These are phyloP conservation scores for Macadamia tetraphylla DNA, from an alignment of 164 flowering plant species.

Conservation along the genomic window DNA sequence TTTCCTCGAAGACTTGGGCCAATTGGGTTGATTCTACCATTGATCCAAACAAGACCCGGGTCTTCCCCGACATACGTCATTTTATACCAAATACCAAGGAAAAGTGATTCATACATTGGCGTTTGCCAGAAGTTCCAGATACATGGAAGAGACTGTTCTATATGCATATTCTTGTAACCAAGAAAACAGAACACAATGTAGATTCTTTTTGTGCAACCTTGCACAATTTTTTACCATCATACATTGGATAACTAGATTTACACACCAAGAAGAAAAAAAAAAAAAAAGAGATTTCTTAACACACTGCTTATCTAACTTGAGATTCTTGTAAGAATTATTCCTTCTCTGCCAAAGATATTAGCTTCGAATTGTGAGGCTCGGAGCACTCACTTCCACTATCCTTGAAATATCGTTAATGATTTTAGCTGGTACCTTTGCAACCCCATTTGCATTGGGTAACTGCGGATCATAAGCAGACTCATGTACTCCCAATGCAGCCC, in stretches of 20 bases:
- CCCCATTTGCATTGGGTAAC: constrained; percentile 3
- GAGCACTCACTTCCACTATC: constrained; percentile 38
- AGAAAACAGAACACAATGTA: not conserved
- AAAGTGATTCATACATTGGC: constrained; percentile 90
- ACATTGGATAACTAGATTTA: not conserved
- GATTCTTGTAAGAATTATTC: not conserved
- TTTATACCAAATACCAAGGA: constrained; percentile 72
- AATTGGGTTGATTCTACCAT: constrained; percentile 84
- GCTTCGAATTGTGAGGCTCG: constrained; percentile 41
- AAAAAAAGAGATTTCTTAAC: not conserved
- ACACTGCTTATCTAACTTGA: not conserved
- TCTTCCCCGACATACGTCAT: constrained; percentile 88
- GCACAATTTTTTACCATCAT: not conserved
- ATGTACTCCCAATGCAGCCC: constrained; percentile 90
- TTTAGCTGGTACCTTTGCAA: constrained; percentile 20
- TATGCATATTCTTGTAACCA: constrained; percentile 45
- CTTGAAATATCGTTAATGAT: constrained; percentile 35
- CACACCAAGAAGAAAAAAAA: not conserved
- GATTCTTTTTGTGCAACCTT: not conserved
- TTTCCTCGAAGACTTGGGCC: constrained; percentile 84
- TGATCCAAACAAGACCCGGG: constrained; percentile 62
- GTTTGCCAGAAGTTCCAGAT: constrained; percentile 39
- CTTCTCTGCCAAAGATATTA: constrained; percentile 9
- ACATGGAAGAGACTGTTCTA: constrained; percentile 34
- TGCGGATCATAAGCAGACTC: constrained; percentile 53